A percentile compares a stretch with the other conserved stretches of the same genome.
phyloP scores from a whole-genome alignment of 352 stramenopile genomes.

The Globisporangium abappressorium region DNA sequence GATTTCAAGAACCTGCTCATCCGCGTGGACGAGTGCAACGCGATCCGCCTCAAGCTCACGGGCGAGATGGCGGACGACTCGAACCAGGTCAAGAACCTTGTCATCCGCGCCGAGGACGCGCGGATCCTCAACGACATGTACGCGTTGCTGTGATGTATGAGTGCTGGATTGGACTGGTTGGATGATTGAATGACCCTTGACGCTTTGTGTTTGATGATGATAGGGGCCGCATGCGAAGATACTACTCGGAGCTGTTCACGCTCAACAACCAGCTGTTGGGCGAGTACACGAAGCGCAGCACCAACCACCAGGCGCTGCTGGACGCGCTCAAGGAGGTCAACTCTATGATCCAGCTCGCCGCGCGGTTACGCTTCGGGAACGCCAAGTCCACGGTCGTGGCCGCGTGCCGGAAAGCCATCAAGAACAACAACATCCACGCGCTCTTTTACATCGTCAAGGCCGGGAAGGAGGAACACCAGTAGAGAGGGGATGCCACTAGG shows the following conservation, averaged over 20 bases:
- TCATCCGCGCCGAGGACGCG: conserved; percentile 91
- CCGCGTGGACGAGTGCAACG: conserved; percentile 86
- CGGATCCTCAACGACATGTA: conserved; percentile 92
- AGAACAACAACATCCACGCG: conserved; percentile 88
- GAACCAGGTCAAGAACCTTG: conserved; percentile 88
- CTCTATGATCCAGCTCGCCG: conserved; percentile 89
- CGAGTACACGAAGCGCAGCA: conserved; percentile 91
- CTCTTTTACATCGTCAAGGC: conserved; percentile 87
- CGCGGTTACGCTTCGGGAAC: conserved; percentile 81
- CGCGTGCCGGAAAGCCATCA: conserved; percentile 85
- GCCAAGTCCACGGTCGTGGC: conserved; percentile 83
- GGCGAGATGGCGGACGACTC: conserved; percentile 93
- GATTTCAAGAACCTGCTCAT: conserved; percentile 70
- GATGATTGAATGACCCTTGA: not conserved
- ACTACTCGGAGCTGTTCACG: conserved; percentile 90
- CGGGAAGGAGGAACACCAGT: conserved; percentile 77
- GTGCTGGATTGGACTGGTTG: not conserved
- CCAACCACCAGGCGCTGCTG: conserved; percentile 90
- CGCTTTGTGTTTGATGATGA: not conserved
- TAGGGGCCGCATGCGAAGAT: conserved; percentile 63
- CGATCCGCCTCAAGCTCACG: conserved; percentile 85
- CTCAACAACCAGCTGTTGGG: conserved; percentile 90
- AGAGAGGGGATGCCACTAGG: not conserved
- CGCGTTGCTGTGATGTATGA: conserved; percentile 14
- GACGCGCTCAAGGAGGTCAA: conserved; percentile 91